Evolutionary conservation across 495 filamentous ascomycete genomes (phyloP).

Genomic region (Podospora comata): DNA sequence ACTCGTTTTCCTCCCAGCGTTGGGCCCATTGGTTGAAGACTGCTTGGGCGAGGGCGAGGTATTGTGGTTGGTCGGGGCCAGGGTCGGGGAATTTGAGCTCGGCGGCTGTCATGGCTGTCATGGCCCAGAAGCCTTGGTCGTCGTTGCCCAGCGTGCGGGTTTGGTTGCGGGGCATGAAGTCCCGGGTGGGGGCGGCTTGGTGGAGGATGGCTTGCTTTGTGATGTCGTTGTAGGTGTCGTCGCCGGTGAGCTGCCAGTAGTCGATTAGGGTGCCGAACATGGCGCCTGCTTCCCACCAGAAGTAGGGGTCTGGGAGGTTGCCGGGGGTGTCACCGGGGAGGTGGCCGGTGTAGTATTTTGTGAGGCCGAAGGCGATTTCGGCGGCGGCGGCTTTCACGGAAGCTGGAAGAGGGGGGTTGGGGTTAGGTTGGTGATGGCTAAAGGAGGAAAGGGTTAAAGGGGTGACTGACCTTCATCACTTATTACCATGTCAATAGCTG

Average conservation of each 20-base stretch:
- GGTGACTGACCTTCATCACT: conserved; percentile 28
- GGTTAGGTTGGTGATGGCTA: conserved; percentile 10
- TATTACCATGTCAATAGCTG: conserved; percentile 30
- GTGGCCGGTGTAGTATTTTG: conserved; percentile 66
- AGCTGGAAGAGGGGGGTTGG: conserved; percentile 20
- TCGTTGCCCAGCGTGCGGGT: conserved; percentile 75
- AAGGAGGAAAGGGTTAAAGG: not conserved
- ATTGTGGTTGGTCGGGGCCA: conserved; percentile 60
- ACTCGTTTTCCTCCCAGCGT: conserved; percentile 61
- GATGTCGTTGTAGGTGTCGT: conserved; percentile 66
- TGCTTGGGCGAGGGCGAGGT: conserved; percentile 74
- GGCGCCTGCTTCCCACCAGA: conserved; percentile 77
- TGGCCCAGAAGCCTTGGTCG: conserved; percentile 84
- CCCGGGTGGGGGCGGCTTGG: conserved; percentile 62
- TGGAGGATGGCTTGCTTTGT: conserved; percentile 64
- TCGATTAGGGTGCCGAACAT: conserved; percentile 76
- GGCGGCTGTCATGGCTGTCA: conserved; percentile 76
- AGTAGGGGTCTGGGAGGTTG: conserved; percentile 72
- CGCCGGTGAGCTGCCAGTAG: conserved; percentile 81
- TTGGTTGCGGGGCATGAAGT: conserved; percentile 82
- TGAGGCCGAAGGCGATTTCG: conserved; percentile 45
- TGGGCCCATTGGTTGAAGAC: conserved; percentile 67
- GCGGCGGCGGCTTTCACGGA: conserved; percentile 44
- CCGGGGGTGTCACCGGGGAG: conserved; percentile 66
- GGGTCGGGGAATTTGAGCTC: conserved; percentile 73